These are phyloP conservation scores for Rosa lucieae DNA, from an alignment of 306 rosid genomes.

Conservation along the genomic window DNA sequence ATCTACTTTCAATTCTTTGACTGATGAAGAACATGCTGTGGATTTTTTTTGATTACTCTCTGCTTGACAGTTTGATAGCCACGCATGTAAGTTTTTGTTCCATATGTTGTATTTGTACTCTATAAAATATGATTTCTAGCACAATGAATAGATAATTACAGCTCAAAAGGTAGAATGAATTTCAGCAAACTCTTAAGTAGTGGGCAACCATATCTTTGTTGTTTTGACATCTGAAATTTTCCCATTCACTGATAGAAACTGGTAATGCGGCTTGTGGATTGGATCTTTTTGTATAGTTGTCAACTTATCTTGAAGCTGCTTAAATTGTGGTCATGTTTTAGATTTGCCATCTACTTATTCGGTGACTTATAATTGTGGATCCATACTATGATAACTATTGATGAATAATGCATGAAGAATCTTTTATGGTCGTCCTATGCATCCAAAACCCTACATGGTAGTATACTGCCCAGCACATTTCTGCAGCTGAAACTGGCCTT, in stretches of 20 bases:
- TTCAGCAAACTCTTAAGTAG: not conserved
- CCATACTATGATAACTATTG: not conserved
- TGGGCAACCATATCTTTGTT: slow-evolving; percentile 1
- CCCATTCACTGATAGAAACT: not conserved
- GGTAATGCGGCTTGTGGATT: not conserved
- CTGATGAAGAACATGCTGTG: slow-evolving; percentile 51
- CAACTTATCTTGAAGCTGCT: not conserved
- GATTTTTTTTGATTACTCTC: slow-evolving; percentile 39
- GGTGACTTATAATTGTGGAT: not conserved
- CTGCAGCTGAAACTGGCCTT: not conserved
- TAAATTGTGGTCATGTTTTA: not conserved
- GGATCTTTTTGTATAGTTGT: not conserved
- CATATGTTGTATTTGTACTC: slow-evolving; percentile 11
- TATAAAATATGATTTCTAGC: slow-evolving; percentile 4
- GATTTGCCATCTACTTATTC: not conserved
- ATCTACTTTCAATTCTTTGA: slow-evolving; percentile 55
- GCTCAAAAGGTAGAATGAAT: slow-evolving; percentile 21
- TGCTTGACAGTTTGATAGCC: slow-evolving; percentile 36
- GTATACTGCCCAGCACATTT: not conserved
- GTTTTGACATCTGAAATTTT: slow-evolving; percentile 3
- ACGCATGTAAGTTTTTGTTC: slow-evolving; percentile 38
- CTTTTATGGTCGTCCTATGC: not conserved
- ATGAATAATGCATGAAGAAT: not conserved
- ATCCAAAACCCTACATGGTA: not conserved
- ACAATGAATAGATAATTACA: slow-evolving; percentile 20